Evolutionary conservation across 176 grass and related monocot genomes (phyloP), one percentile per base, ranked within the genome.

Genomic region (Luzula sylvatica): DNA sequence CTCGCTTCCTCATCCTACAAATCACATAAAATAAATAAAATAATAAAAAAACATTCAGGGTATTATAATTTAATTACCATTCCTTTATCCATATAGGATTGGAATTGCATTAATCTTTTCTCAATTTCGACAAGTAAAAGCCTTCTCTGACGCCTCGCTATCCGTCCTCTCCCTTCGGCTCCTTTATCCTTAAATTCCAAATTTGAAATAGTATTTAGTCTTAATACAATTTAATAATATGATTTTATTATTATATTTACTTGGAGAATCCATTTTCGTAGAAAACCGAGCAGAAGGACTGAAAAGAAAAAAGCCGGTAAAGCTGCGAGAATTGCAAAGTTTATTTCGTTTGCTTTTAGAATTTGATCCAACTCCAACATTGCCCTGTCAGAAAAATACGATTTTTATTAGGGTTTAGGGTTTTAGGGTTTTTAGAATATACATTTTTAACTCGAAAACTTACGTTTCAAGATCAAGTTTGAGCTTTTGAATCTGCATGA

Each of bases 341-440:
- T 96, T 51, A 96, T 96, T 66, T 78, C 76, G 71, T 96, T 96
- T 61, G 81, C 90, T 56, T 75, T 89, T 18, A 96, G 83, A 76
- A 89, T 89, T 82, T 96, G 90, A 78, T 96, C 84, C 57, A 96
- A 61, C 67, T 89, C 84, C n/a, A 96, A 77, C 65, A 96, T 78
- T 40, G 74, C 84, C 61, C 90, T 96, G 77, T 19, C 20, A 13
- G 64, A 76, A 15, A 81, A 28, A 19, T 68, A 56, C 1, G 0
- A 35, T 35, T 2, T 7, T 35, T 35, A 35, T 4, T 35, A 35
- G 9, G 0, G 0, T 35, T 35, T 7, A 35, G 30, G 30, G 0
- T 9, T 1, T 35, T 35, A 35, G 9, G 30, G 30, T 2, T 9
- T 1, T 35, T 4, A 35, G 5, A 35, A 35, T 35, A 9, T 35